Evolutionary conservation across 2,329 filamentous ascomycete genomes (phyloP), one percentile per base, ranked within the genome.

Genomic region (Aspergillus hiratsukae): DNA sequence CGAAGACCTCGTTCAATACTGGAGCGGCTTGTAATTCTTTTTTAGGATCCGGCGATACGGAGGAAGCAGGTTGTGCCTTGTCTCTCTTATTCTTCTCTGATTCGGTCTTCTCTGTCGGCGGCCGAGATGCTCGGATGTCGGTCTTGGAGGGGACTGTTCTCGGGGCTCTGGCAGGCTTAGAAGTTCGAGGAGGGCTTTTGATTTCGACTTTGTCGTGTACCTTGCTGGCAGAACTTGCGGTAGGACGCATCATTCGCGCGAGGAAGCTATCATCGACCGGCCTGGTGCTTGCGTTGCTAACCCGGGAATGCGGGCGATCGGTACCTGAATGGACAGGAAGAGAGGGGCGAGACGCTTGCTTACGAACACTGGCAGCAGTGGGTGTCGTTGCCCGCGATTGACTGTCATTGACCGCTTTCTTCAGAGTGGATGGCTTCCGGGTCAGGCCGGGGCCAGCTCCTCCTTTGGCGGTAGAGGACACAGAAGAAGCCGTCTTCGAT

Each of bases 231-330:
- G 78, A 80, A 59, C 77, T 79, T 31, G 77, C 75, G 11, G 78
- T 81, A 23, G 78, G 78, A 4, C 78, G 74, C 76, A 80, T 81
- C 77, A 81, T 80, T 53, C 78, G 70, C 14, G 78, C 78, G 35
- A 81, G 65, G 61, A 80, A 81, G 1, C 75, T 68, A 31, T 80
- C 77, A 56, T 78, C 76, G 4, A 76, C 68, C 7, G 72, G 70
- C 53, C 70, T 76, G 23, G 71, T 55, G 52, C 63, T 67, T 17
- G 62, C 64, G 49, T 70, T 73, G 62, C 76, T 78, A 23, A 66
- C 60, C 23, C 77, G 74, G 23, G 77, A 77, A 49, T 69, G 71
- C 7, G 77, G 71, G 45, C 76, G 69, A 23, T 75, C 70, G 49
- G 62, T 69, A 9, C 61, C 62, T 21, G 68, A 56, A 9, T 71